Base-by-base conservation (phyloP, 352 stramenopile genomes). In the Pythium phragmiticola region DNA sequence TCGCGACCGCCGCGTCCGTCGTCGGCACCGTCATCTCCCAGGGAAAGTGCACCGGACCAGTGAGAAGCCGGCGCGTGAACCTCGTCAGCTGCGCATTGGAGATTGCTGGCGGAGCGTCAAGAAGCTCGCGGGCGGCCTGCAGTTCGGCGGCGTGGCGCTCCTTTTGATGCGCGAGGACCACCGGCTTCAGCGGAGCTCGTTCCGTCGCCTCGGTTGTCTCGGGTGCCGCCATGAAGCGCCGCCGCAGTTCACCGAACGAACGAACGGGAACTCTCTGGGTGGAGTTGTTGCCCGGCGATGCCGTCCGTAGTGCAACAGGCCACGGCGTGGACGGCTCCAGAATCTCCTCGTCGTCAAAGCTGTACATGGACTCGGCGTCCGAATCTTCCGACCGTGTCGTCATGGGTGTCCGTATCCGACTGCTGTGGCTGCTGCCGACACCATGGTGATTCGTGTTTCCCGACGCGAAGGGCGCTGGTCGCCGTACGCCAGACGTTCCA, bases 21-120 rank as follows among this genome's bases (percentile, higher is more conserved):
- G 80, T 69, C 3, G 83, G 83, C 3, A 88, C 75, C 0, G 80
- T 92, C 69, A 89, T 74, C 54, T 89, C 73, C 83, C 83, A 92
- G 19, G 80, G 83, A 52, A 90, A 82, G 12, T 77, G 68, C 13
- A 90, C 83, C 0, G 82, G 76, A 0, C 60, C 68, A 14, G 78
- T 68, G 23, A 88, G 72, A 14, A 88, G 69, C 14, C 69, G 65
- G n/a, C 69, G 69, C 7, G 72, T 76, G 66, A 83, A 83, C 8
- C 4, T 30, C 2, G 26, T 30, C 4, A 30, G 26, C 61, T 42
- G 37, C 2, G 37, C 37, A 16, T 42, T 57, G 13, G 52, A 42
- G 16, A 68, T 37, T 4, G 57, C 21, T 26, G 50, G 26, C 19
- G 57, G n/a, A 6, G 23, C 42, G n/a, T 66, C 58, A 2, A 71